phyloP scores from a whole-genome alignment of 1,284 basidiomycete species.

The Austroboletus rostrupii region DNA sequence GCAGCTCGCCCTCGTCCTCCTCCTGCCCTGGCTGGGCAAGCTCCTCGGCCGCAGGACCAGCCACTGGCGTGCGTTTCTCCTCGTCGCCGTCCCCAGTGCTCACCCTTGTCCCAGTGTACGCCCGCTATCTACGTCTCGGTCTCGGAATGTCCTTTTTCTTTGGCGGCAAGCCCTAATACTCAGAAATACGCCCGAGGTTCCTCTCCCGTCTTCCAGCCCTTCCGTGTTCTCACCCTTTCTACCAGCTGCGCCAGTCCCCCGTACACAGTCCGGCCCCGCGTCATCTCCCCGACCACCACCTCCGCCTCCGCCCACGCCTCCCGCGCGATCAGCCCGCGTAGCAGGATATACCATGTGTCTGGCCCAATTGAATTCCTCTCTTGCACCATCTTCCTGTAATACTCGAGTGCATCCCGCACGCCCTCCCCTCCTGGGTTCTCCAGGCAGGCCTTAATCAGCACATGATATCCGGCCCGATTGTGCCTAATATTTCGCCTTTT shows the following conservation, averaged over 20 bases:
- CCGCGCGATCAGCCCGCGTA: conserved; percentile 55
- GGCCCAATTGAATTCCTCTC: conserved; percentile 47
- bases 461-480: conserved; percentile 67
- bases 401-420: conserved; percentile 50
- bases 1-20: conserved; percentile 72
- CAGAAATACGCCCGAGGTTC: conserved; percentile 30
- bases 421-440: conserved; percentile 46
- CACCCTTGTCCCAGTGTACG: conserved; percentile 51
- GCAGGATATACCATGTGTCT: conserved; percentile 73
- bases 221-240: conserved; percentile 34
- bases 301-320: conserved; percentile 56
- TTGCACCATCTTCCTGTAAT: conserved; percentile 64
- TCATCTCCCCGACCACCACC: conserved; percentile 60
- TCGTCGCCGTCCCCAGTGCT: conserved; percentile 7
- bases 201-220: conserved; percentile 21
- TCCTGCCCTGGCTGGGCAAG: conserved; percentile 85
- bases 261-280: conserved; percentile 34
- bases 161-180: conserved; percentile 33
- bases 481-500: conserved; percentile 47
- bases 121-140: conserved; percentile 67
- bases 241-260: conserved; percentile 39
- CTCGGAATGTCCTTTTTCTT: conserved; percentile 66
- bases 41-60: conserved; percentile 85
- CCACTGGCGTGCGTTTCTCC: conserved; percentile 66
- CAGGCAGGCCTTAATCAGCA: conserved; percentile 64